Base-by-base conservation (phyloP, 176 grass and related monocot species). In the Cymbopogon citratus region DNA sequence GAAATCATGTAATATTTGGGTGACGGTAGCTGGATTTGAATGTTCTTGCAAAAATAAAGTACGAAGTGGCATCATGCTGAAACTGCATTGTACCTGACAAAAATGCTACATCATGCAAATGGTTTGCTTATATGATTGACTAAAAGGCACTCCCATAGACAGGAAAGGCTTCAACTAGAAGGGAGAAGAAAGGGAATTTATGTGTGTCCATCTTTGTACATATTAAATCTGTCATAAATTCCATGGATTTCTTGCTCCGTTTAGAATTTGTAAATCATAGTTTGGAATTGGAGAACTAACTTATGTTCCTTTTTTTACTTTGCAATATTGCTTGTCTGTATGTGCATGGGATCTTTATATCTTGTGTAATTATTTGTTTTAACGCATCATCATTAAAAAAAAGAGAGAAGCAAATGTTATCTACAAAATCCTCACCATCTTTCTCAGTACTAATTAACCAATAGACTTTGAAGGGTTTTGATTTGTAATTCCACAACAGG, bases 361-460 rank as follows among this genome's bases (percentile, higher is more conserved):
- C 18, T 57, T 85, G 29, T 73, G 46, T 72, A 16, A 13, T 36
- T 16, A 28, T 10, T 79, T 45, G 11, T 79, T 45, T 35, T 64
- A 7, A 39, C 36, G 18, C 11, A 29, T 71, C 7, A 13, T 46
- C 14, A 35, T 77, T 52, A 65, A 54, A 49, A 28, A 4, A 23
- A 7, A 49, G 31, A 25, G 33, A 25, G 24, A 43, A n/a, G 0
- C 9, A 27, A 14, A 16, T 54, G 25, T 59, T 72, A 31, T 4
- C 36, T 81, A 71, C 76, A 73, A 81, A 36, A 35, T 74, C 13
- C 26, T 57, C 26, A 21, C 35, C 68, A 56, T 66, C 2, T 85
- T 81, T 72, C 5, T 45, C 1, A 43, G 12, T 34, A 14, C 65
- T 74, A 23, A 57, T 57, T 57, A 24, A 31, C 3, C 6, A 34